Conservation (phyloP, 192 early-diverging fungal species). For the Funneliformis mosseae region DNA sequence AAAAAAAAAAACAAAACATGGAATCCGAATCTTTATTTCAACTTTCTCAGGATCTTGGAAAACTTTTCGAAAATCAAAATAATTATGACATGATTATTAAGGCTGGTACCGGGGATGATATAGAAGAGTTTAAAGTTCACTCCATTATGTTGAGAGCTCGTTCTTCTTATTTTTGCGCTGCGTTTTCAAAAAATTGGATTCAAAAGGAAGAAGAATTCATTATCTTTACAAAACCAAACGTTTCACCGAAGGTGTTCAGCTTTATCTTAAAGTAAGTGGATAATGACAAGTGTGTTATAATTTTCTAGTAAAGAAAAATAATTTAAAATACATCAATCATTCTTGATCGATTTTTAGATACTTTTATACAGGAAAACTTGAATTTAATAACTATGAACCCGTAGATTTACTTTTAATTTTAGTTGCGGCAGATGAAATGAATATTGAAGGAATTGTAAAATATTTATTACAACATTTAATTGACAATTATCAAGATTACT, state of each 20-base stretch:
- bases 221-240: conserved; percentile 28
- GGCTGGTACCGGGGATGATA: neutral
- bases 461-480: conserved; percentile 9
- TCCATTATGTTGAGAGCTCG: neutral
- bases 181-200: conserved; percentile 12
- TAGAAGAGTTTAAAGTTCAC: conserved; percentile 16
- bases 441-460: neutral
- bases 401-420: conserved; percentile 19
- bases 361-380: conserved; percentile 26
- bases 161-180: conserved; percentile 22
- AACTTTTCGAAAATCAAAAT: neutral
- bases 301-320: no score
- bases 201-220: neutral
- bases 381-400: neutral
- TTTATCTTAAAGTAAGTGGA: neutral
- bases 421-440: conserved; percentile 21
- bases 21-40: neutral
- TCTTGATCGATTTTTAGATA: neutral
- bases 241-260: neutral
- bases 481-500: neutral
- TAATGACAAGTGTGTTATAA: no score
- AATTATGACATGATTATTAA: neutral
- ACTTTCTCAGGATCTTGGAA: neutral
- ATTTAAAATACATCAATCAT: no score
- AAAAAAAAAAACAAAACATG: neutral